Evolutionary conservation across 2,329 filamentous ascomycete species (phyloP), one percentile per base, ranked within the genome.

Genomic region (Aspergillus pseudoglaucus): DNA sequence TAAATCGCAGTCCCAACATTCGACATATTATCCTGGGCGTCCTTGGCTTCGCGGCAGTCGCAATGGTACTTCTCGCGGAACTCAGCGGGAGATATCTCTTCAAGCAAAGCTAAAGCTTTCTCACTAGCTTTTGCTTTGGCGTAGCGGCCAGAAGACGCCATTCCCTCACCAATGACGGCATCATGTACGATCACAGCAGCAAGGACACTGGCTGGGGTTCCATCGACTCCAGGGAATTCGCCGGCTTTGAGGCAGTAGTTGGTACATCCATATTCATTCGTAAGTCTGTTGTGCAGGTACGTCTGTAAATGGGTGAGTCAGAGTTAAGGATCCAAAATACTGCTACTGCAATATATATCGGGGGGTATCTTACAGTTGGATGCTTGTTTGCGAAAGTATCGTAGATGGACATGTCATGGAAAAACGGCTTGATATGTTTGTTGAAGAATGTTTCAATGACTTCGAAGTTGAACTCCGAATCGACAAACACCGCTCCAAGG

Each of bases 401-500:
- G 66, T 95, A 96, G 35, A 93, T 77, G 3, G 76, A 73, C 83
- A 97, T 95, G 66, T 96, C 85, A 45, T 79, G 75, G 64, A 97
- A 97, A 70, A 83, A 95, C 2, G 82, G 83, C 48, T 78, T 77
- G 47, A 97, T 79, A 53, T 90, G 82, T 12, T 59, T 64, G n/a
- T 81, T 69, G 67, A 95, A 96, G 70, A 98, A 97, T 0, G 64
- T 63, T 53, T 86, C 81, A 1, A 97, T 85, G 15, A 83, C 75
- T 10, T 66, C 65, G 66, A 85, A 96, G 61, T 93, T 73, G 69
- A 91, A 97, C 41, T 78, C 75, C 0, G 88, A 86, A 67, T 98
- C 93, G 9, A 98, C 86, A 63, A 97, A 97, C 18, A 96, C 77
- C 17, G 91, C 91, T 1, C 90, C 93, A 2, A 96, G 72, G 58